Percentiles rank a stretch among this genome's conserved stretches.
Evolutionary conservation across 2,329 filamentous ascomycete species (phyloP).

Genomic region (Neobulgaria alba): DNA sequence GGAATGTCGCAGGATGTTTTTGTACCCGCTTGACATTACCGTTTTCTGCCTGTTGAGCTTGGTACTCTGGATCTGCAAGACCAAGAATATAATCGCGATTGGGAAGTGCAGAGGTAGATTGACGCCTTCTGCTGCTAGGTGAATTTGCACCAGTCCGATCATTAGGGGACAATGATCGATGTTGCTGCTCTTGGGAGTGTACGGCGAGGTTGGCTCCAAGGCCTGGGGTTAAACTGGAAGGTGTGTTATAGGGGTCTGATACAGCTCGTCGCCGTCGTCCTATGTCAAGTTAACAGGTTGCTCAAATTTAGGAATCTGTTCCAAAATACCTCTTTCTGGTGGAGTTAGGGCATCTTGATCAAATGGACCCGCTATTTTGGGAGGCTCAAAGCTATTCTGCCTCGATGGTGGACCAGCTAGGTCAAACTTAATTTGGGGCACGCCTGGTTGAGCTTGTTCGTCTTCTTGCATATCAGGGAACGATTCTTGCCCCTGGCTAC

Average conservation of each 20-base stretch:
- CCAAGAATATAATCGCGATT: constrained; percentile 77
- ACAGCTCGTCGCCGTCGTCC: constrained; percentile 29
- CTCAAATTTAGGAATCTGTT: not conserved
- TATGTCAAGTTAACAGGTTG: constrained; percentile 17
- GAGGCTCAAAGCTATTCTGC: constrained; percentile 56
- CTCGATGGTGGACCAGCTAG: constrained; percentile 74
- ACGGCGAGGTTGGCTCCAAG: constrained; percentile 39
- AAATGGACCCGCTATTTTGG: constrained; percentile 47
- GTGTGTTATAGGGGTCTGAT: constrained; percentile 28
- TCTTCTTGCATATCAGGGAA: constrained; percentile 42
- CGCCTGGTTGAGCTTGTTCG: constrained; percentile 65
- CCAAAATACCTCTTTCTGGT: constrained; percentile 55
- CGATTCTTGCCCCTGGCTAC: constrained; percentile 37
- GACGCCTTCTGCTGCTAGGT: constrained; percentile 38
- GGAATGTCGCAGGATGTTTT: constrained; percentile 96
- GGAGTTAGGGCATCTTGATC: constrained; percentile 77
- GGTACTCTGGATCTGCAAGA: constrained; percentile 79
- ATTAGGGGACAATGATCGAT: constrained; percentile 50
- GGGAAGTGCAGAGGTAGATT: constrained; percentile 49
- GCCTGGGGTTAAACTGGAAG: constrained; percentile 46
- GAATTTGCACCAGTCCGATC: constrained; percentile 43
- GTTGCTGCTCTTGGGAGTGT: constrained; percentile 36
- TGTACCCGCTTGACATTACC: constrained; percentile 70
- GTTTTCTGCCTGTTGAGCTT: constrained; percentile 52
- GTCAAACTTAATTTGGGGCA: constrained; percentile 90